Conservation (phyloP, 441 rosid species). For the Adansonia gregorii region DNA sequence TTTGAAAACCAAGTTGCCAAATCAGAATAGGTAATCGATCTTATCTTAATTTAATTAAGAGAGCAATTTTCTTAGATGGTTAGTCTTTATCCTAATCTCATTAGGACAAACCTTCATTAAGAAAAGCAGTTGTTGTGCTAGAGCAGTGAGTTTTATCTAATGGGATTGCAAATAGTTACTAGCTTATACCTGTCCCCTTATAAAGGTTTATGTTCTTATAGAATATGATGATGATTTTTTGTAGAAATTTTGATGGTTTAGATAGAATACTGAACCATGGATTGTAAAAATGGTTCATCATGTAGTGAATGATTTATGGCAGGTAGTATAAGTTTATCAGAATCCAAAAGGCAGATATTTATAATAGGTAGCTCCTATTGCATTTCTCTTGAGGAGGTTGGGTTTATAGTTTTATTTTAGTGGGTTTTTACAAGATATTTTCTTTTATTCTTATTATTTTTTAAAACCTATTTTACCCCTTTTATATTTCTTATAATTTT, state of each 20-base stretch:
- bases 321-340: not conserved
- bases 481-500: not conserved
- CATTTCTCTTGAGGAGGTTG: conserved; percentile 36
- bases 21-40: no score
- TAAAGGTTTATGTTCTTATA: conserved; percentile 32
- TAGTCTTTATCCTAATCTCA: no score
- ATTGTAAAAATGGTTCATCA: not conserved
- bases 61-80: no score
- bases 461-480: not conserved
- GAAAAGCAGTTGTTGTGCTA: conserved; percentile 23
- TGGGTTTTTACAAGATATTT: not conserved
- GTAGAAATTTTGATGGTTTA: conserved; percentile 22
- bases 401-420: conserved; percentile 32
- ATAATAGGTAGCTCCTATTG: conserved; percentile 39
- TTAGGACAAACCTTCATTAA: no score
- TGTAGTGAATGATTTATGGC: not conserved
- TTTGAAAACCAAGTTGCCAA: no score
- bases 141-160: conserved; percentile 41
- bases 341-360: not conserved
- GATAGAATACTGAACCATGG: not conserved
- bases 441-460: not conserved
- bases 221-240: conserved; percentile 17
- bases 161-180: conserved; percentile 59
- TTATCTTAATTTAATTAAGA: no score
- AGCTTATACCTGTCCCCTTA: conserved; percentile 30